Percentiles rank a stretch among this genome's conserved stretches.
phyloP scores from a whole-genome alignment of 441 rosid species.

The Populus hybrid region DNA sequence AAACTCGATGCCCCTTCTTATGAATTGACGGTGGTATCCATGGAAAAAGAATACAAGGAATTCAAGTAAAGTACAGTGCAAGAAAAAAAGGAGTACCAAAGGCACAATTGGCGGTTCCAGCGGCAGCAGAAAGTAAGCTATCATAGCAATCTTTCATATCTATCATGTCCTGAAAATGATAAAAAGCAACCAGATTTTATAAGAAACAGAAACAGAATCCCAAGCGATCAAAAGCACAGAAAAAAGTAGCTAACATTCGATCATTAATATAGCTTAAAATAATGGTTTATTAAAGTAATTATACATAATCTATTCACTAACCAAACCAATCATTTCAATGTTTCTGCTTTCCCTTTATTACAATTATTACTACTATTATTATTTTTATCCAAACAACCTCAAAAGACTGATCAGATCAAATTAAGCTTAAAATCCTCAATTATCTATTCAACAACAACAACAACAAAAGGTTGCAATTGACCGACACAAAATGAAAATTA shows the following conservation, averaged over 20 bases:
- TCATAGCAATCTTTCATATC: constrained; percentile 92
- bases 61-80: neutral
- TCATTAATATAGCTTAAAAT: neutral
- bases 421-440: neutral
- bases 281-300: neutral
- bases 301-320: neutral
- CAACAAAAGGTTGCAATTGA: neutral
- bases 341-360: neutral
- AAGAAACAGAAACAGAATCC: neutral
- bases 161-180: constrained; percentile 61
- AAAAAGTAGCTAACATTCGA: neutral
- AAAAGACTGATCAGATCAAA: neutral
- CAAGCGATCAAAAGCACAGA: neutral
- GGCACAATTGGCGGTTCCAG: constrained; percentile 90
- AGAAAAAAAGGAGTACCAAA: constrained; percentile 45
- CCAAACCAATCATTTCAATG: neutral
- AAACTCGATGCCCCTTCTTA: neutral
- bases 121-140: constrained; percentile 93
- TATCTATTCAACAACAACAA: neutral
- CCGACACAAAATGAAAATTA: neutral
- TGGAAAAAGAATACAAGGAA: neutral
- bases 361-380: neutral
- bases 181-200: neutral
- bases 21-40: neutral
- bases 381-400: neutral